These are phyloP conservation scores for Yamagishiella unicocca DNA, from an alignment of 139 green algal genomes.

Conservation along the genomic window DNA sequence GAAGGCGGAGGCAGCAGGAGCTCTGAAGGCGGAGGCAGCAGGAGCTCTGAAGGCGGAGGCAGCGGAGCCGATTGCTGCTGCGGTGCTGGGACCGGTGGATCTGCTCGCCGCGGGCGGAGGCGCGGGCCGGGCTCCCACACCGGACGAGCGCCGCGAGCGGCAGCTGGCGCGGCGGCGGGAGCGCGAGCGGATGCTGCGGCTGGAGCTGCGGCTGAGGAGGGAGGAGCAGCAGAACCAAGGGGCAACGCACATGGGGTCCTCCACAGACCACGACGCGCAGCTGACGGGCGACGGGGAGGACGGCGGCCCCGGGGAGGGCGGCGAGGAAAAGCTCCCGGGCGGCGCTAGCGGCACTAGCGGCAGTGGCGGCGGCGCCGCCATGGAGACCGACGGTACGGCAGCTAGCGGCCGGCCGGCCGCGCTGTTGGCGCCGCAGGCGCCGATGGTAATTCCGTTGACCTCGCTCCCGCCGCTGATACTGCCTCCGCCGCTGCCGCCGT, in stretches of 20 bases:
- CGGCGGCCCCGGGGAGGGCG: neutral
- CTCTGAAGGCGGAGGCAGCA: too few relatives aligned
- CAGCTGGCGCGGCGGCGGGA: conserved; percentile 19
- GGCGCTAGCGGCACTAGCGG: neutral
- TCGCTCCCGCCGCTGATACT: conserved; percentile 2
- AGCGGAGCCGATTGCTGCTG: neutral
- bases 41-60: neutral
- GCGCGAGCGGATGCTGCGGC: conserved; percentile 18
- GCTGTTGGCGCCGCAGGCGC: neutral
- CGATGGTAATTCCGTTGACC: neutral
- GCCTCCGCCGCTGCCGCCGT: conserved; percentile 13
- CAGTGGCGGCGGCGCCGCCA: neutral
- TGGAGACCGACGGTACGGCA: neutral
- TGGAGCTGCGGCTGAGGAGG: neutral
- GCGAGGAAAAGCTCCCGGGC: neutral
- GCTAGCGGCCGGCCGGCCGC: neutral
- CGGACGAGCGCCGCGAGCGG: conserved; percentile 22
- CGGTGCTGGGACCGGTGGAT: neutral
- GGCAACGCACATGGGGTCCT: neutral
- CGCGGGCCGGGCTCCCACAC: neutral
- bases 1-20: too few relatives aligned
- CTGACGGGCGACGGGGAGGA: conserved; percentile 7
- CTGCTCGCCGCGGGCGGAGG: neutral
- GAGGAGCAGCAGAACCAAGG: neutral
- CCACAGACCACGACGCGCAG: neutral